Base-by-base conservation (phyloP, 306 rosid species). In the Betula pendula region DNA sequence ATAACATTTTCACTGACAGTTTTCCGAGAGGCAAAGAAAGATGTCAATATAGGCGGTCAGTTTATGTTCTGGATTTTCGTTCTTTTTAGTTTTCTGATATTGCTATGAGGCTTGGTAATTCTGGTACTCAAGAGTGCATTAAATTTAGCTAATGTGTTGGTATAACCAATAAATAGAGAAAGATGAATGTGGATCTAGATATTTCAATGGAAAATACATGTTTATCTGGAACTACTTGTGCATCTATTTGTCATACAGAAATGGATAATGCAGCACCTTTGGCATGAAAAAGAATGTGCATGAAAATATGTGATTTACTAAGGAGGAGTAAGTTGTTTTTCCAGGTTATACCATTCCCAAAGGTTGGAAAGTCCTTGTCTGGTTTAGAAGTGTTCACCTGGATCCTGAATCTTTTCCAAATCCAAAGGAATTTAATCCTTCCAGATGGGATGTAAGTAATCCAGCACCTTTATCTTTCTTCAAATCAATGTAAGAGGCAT, bases 341-440 rank as follows among this genome's bases (percentile, higher is more conserved):
- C 82, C 82, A 94, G 98, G 98, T 43, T 92, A 90, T 56, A 70
- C 65, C 58, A 81, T 94, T 80, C 98, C 98, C 31, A 88, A 89
- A 80, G 97, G 96, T 20, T 92, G 98, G 98, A 94, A 87, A 84
- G 90, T 82, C 3, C 89, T 94, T 38, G 89, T 85, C 2, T 94
- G 98, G 98, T 94, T 94, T 58, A 87, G 98, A 63, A 85, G 84
- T 12, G 86, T 94, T 84, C 98, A 94, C 59, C 87, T 82, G 3
- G 96, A 94, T 82, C 88, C 97, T 22, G 91, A 92, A 85, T 83
- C 81, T 70, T 94, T 87, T 84, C 92, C 91, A 15, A 76, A 92
- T 58, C 98, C 98, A 25, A 83, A 17, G 84, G 92, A 89, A 67
- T 94, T 90, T 65, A 82, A 94, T 42, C 98, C 98, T 70, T 68